Evolutionary conservation across 169 alveolate species (phyloP).

Genomic region (Eimeria acervulina): DNA sequence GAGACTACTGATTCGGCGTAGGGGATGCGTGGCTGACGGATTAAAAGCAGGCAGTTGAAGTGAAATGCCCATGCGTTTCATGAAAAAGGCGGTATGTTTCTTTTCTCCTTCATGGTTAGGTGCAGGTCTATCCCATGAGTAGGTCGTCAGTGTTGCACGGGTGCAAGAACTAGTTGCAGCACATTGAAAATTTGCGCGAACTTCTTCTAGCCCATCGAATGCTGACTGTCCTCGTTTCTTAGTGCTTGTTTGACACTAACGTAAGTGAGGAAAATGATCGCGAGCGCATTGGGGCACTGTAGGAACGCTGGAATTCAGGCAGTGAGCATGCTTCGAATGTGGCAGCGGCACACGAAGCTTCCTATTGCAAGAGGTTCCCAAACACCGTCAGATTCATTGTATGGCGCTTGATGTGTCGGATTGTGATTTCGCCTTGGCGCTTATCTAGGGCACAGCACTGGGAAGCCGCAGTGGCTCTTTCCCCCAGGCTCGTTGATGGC

Average conservation of each 20-base stretch:
- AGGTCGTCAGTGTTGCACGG: neutral
- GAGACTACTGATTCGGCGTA: neutral
- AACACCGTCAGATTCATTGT: neutral
- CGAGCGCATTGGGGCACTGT: neutral
- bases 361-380: neutral
- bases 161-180: neutral
- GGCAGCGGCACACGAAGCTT: neutral
- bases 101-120: neutral
- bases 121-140: neutral
- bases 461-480: neutral
- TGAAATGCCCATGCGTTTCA: neutral
- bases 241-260: too few relatives aligned
- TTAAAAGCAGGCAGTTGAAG: neutral
- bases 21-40: neutral
- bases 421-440: neutral
- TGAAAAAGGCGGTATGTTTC: neutral
- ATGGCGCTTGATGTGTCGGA: neutral
- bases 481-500: neutral
- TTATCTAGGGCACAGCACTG: neutral
- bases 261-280: neutral
- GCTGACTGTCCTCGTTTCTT: too few relatives aligned
- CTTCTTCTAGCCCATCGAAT: too few relatives aligned
- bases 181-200: neutral
- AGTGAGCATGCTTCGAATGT: neutral
- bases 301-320: neutral